Evolutionary conservation across 805 yeast species (phyloP), one percentile per base, ranked within the genome.

Genomic region (Ogataea siamensis): DNA sequence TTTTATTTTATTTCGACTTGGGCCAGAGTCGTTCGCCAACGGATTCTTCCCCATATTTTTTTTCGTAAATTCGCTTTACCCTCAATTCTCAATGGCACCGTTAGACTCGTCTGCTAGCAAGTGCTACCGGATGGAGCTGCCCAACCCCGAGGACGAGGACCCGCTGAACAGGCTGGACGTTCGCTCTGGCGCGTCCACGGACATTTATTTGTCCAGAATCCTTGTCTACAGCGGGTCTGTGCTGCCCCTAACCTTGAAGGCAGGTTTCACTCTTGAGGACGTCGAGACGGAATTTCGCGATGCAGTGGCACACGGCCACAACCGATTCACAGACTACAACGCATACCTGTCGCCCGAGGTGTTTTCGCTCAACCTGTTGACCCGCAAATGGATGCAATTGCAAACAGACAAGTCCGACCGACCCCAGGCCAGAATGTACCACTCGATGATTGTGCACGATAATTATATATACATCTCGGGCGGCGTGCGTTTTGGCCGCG

Each of bases 161-260:
- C 75, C 74, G 40, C 64, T 83, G 19, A 55, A 69, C 29, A 70
- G 76, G 40, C 61, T 83, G 43, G 77, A 76, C 37, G 73, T 73
- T 31, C 67, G 91, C 40, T 79, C 87, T 1, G 93, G 93, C 11
- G 75, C 87, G 2, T 76, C 87, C 0, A 62, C 78, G 2, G 63
- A 72, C 1, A 65, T 79, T 17, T 67, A 72, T 24, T 73, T 78
- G 49, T 82, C 89, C 5, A 66, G 78, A 34, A 66, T 83, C 1
- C 71, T 79, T 20, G 79, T 76, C 0, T 76, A 67, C 54, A 91
- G 89, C n/a, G 93, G 93, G 0, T 60, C 80, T 12, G 73, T 78
- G 0, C 58, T 78, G 7, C 83, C 82, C 1, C 51, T 83, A 12
- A 73, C 74, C 32, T 51, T 80, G 25, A 49, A 60, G 3, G 51